These are phyloP conservation scores for Metschnikowia continentalis DNA, from an alignment of 805 yeast species.

Conservation along the genomic window DNA sequence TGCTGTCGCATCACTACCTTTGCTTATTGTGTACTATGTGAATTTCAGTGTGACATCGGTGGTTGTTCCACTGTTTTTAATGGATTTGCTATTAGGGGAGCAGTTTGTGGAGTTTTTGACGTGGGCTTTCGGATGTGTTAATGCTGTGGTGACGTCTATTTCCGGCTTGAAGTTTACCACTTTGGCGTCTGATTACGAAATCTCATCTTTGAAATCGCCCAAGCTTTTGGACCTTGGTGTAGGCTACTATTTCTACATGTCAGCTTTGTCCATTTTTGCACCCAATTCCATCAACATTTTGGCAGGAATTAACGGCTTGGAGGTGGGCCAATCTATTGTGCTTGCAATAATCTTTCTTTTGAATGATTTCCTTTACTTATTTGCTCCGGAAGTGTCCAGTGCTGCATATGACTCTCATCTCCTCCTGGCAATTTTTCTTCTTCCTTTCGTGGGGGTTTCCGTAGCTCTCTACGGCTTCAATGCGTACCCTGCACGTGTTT, in stretches of 20 bases:
- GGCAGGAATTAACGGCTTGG: constrained; percentile 96
- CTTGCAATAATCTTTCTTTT: constrained; percentile 64
- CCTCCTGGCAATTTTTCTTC: constrained; percentile 69
- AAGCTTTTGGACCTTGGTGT: constrained; percentile 68
- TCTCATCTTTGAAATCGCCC: constrained; percentile 34
- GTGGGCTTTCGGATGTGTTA: constrained; percentile 24
- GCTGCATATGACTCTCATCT: constrained; percentile 76
- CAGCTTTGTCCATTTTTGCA: constrained; percentile 83
- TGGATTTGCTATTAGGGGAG: constrained; percentile 29
- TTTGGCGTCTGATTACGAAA: constrained; percentile 28
- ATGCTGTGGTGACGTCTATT: constrained; percentile 26
- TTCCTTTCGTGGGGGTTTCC: constrained; percentile 87
- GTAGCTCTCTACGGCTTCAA: constrained; percentile 71
- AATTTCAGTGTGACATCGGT: constrained; percentile 92
- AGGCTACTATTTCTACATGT: constrained; percentile 86
- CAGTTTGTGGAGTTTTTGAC: constrained; percentile 19
- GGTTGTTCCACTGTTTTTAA: constrained; percentile 69
- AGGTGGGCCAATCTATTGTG: constrained; percentile 90
- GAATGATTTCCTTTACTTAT: constrained; percentile 72
- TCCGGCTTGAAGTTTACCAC: constrained; percentile 40
- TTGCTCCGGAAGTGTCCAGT: constrained; percentile 35
- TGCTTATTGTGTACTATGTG: constrained; percentile 84
- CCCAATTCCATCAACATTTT: constrained; percentile 94
- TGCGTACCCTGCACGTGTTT: constrained; percentile 88
- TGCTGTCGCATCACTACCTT: constrained; percentile 88